Evolutionary conservation across 352 stramenopile genomes (phyloP).

Genomic region (Globisporangium yorkense): DNA sequence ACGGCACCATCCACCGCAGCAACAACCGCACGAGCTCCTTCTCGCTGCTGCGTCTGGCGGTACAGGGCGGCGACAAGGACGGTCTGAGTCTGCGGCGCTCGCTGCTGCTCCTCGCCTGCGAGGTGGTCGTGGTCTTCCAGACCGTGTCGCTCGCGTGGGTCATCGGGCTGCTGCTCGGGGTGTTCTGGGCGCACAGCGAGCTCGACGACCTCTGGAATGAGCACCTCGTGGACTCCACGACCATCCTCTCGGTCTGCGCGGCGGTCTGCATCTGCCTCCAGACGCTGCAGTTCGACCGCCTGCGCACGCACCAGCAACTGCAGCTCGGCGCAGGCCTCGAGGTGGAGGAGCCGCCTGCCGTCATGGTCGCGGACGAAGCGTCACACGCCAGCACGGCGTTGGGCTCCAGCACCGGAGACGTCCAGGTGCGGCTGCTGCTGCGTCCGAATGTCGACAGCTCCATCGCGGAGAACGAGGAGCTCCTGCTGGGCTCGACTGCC

Average conservation of each 20-base stretch:
- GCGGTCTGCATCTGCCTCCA: slow-evolving; percentile 48
- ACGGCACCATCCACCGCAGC: slow-evolving; percentile 17
- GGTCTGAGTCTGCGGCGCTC: slow-evolving; percentile 47
- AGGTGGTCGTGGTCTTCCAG: slow-evolving; percentile 59
- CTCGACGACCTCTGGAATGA: slow-evolving; percentile 36
- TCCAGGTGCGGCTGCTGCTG: slow-evolving; percentile 19
- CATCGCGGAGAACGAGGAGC: slow-evolving; percentile 33
- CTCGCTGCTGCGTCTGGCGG: slow-evolving; percentile 43
- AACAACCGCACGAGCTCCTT: slow-evolving; percentile 34
- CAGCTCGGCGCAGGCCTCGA: slow-evolving; percentile 56
- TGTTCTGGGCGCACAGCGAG: slow-evolving; percentile 46
- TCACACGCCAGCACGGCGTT: slow-evolving; percentile 1
- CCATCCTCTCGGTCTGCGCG: slow-evolving; percentile 20
- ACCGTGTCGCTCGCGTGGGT: slow-evolving; percentile 44
- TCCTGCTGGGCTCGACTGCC: slow-evolving; percentile 26
- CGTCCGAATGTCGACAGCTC: slow-evolving; percentile 34
- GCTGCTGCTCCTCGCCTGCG: slow-evolving; percentile 44
- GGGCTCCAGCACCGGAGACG: not conserved
- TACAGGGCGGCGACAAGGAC: slow-evolving; percentile 28
- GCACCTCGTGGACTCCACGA: slow-evolving; percentile 12
- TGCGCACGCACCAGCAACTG: slow-evolving; percentile 56
- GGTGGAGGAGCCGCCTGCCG: slow-evolving; percentile 27
- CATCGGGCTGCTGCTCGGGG: slow-evolving; percentile 31
- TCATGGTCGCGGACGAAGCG: slow-evolving; percentile 7
- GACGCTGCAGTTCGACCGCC: slow-evolving; percentile 54